Evolutionary conservation across 352 stramenopile genomes (phyloP).

Genomic region (Phytophthora europaea): DNA sequence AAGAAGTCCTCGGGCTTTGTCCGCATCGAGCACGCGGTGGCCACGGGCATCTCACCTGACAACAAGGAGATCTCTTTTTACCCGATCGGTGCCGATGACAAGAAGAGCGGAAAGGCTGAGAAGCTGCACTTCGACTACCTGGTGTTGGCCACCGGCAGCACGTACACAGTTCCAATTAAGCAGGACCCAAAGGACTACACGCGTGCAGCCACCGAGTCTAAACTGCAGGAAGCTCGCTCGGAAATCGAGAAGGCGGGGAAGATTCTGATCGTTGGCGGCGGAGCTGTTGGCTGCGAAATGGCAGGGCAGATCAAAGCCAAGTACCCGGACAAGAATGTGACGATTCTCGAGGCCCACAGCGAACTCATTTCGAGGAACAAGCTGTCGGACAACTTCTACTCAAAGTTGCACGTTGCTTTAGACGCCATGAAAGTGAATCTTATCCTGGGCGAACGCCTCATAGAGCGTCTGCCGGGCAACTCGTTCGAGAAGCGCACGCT

Average conservation of each 20-base stretch:
- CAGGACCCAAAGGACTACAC: constrained; percentile 37
- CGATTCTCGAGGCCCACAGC: constrained; percentile 46
- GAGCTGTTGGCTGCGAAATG: constrained; percentile 62
- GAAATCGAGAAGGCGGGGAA: constrained; percentile 52
- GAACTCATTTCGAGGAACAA: constrained; percentile 45
- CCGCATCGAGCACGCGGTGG: constrained; percentile 47
- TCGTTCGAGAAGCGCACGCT: constrained; percentile 54
- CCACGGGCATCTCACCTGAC: constrained; percentile 37
- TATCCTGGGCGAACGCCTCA: constrained; percentile 55
- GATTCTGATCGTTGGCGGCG: constrained; percentile 64
- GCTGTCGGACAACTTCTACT: constrained; percentile 53
- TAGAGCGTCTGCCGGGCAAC: constrained; percentile 43
- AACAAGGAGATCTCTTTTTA: constrained; percentile 48
- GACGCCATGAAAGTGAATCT: constrained; percentile 51
- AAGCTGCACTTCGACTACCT: constrained; percentile 64
- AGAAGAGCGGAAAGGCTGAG: constrained; percentile 33
- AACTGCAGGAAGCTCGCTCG: constrained; percentile 42
- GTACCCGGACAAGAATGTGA: constrained; percentile 61
- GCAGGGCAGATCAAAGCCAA: constrained; percentile 58
- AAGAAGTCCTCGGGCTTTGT: constrained; percentile 37
- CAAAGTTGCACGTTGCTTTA: constrained; percentile 42
- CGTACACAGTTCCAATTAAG: constrained; percentile 66
- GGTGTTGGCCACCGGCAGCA: constrained; percentile 65
- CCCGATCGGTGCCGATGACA: constrained; percentile 36
- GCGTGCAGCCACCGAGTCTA: constrained; percentile 36